These are phyloP conservation scores for Obelidium mucronatum DNA, from an alignment of 192 early-diverging fungal genomes.

Conservation along the genomic window DNA sequence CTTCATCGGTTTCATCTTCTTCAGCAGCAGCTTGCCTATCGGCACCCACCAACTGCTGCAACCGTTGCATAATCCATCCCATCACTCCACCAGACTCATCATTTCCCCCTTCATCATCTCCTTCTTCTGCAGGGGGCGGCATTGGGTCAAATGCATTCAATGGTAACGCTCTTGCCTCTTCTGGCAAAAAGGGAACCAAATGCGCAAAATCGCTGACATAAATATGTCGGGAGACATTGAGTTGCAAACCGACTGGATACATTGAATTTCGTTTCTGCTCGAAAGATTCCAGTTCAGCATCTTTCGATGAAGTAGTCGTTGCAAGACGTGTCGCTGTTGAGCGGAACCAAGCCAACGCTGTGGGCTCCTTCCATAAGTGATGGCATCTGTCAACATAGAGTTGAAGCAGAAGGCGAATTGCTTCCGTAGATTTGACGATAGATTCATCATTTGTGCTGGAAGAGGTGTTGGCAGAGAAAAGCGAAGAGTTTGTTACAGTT, in stretches of 20 bases:
- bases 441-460: no score
- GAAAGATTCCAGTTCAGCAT: background rate
- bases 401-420: slow-evolving; percentile 55
- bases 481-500: slow-evolving; percentile 56
- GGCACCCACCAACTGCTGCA: slow-evolving; percentile 10
- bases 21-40: slow-evolving; percentile 21
- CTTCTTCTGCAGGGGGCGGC: slow-evolving; percentile 56
- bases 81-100: slow-evolving; percentile 29
- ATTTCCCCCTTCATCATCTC: slow-evolving; percentile 23
- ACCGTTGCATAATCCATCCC: slow-evolving; percentile 28
- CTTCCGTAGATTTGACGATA: slow-evolving; percentile 1
- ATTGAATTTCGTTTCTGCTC: background rate
- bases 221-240: slow-evolving; percentile 52
- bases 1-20: slow-evolving; percentile 15
- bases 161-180: slow-evolving; percentile 48
- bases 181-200: slow-evolving; percentile 59
- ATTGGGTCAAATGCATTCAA: slow-evolving; percentile 73
- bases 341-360: slow-evolving; percentile 60
- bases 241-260: slow-evolving; percentile 44
- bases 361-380: slow-evolving; percentile 86
- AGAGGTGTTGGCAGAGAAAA: slow-evolving; percentile 57
- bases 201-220: slow-evolving; percentile 59
- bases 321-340: slow-evolving; percentile 25
- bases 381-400: slow-evolving; percentile 79
- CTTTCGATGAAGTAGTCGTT: background rate